These are phyloP conservation scores for Ceratopteris richardii DNA, from an alignment of 75 land plant species.

Conservation along the genomic window DNA sequence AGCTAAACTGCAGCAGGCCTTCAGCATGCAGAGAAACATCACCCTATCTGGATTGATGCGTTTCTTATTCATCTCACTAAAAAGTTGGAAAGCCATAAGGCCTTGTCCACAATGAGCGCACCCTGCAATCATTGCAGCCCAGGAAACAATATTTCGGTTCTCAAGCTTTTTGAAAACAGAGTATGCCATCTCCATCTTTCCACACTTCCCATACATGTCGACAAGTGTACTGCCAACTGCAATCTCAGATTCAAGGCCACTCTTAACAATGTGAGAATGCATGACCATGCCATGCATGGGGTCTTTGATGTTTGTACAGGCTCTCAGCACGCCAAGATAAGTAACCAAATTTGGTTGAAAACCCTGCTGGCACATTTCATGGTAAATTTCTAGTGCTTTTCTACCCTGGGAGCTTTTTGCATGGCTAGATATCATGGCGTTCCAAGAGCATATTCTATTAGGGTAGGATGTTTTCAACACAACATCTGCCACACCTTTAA, in stretches of 20 bases:
- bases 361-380: slow-evolving; percentile 4
- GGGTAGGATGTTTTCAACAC: too few species aligned
- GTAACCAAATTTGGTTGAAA: slow-evolving; percentile 8
- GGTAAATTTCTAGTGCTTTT: slow-evolving; percentile 1
- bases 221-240: slow-evolving; percentile 15
- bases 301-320: slow-evolving; percentile 6
- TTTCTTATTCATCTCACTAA: slow-evolving; percentile 4
- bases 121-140: slow-evolving; percentile 15
- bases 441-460: slow-evolving; percentile 7
- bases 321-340: slow-evolving; percentile 13
- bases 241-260: slow-evolving; percentile 8
- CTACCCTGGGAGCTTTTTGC: background rate
- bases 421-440: slow-evolving; percentile 1
- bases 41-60: slow-evolving; percentile 17
- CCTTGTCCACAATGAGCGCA: slow-evolving; percentile 9
- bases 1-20: slow-evolving; percentile 9
- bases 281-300: slow-evolving; percentile 9
- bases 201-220: slow-evolving; percentile 14
- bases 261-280: slow-evolving; percentile 13
- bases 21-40: slow-evolving; percentile 7
- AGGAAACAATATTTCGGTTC: slow-evolving; percentile 5
- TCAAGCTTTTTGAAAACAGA: slow-evolving; percentile 13
- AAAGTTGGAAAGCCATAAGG: slow-evolving; percentile 6
- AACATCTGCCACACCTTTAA: too few species aligned
- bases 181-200: slow-evolving; percentile 2